Evolutionary conservation across 768 basidiomycete genomes (phyloP), one percentile per base, ranked within the genome.

Genomic region (Pleurotus ostreatus): DNA sequence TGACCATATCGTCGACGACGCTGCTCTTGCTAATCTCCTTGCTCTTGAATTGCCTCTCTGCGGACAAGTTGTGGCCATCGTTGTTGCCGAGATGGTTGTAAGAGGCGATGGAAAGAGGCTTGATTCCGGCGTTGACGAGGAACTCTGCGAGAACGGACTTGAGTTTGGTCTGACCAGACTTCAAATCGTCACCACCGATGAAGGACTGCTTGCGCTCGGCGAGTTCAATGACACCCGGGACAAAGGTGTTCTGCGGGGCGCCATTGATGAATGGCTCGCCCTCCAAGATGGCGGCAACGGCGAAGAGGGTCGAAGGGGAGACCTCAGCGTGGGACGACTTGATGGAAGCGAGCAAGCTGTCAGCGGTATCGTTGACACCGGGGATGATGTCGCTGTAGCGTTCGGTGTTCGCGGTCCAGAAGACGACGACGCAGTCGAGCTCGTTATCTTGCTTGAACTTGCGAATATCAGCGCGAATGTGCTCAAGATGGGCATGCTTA

Each of bases 61-160:
- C 89, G 52, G 84, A 88, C 67, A 99, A 76, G 74, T 96, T 97
- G 69, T 85, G 84, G 8, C 95, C 95, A 66, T 98, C 96, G 71
- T 99, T 98, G 80, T 98, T 98, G 13, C 96, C 96, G 55, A 99
- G 86, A 70, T 98, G 96, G 80, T 98, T 98, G 80, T 99, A 98
- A 11, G 91, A 94, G 8, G 96, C 91, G 66, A 99, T 98, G 58
- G 91, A 92, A 68, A 95, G 84, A 23, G 95, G 95, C 77, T 97
- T 97, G 80, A 98, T 98, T 58, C 95, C 95, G 2, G 95, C 94
- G 69, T 97, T 97, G 69, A 98, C 96, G 62, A 98, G 84, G 84
- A 97, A 98, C 78, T 99, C 96, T 54, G 94, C 94, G 54, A 98
- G 79, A 55, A 98, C 96, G 25, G 86, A 89, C 80, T 99, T 98